A percentile compares a stretch with the other conserved stretches of the same genome.
These are phyloP conservation scores for Yamadazyma tumulicola DNA, from an alignment of 805 yeast species.

Conservation along the genomic window DNA sequence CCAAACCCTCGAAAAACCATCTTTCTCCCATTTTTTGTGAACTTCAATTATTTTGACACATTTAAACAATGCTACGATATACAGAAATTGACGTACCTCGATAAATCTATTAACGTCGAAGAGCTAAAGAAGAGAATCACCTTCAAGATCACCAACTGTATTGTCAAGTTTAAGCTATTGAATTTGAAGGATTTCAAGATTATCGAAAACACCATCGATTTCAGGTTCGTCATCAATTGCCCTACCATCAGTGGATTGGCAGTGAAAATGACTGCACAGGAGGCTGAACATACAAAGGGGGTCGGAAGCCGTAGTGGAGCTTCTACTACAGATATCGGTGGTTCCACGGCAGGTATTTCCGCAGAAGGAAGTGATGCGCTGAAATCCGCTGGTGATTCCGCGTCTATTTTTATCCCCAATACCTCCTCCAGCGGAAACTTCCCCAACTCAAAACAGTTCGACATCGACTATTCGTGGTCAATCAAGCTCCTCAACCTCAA, in stretches of 20 bases:
- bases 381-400: not conserved
- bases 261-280: constrained; percentile 1
- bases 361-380: not conserved
- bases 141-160: constrained; percentile 10
- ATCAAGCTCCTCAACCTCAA: constrained; percentile 11
- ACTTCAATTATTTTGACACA: constrained; percentile 23
- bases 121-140: constrained; percentile 13
- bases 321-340: not conserved
- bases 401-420: too few relatives aligned
- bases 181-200: constrained; percentile 18
- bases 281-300: too few relatives aligned
- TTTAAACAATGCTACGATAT: constrained; percentile 25
- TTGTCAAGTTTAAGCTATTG: constrained; percentile 19
- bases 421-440: not conserved
- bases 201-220: constrained; percentile 23
- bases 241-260: constrained; percentile 12
- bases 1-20: constrained; percentile 10
- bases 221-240: constrained; percentile 8
- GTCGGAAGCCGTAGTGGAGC: not conserved
- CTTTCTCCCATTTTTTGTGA: constrained; percentile 24
- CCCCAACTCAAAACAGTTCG: constrained; percentile 5
- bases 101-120: constrained; percentile 10
- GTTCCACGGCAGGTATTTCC: not conserved
- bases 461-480: constrained; percentile 10
- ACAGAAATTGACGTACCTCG: constrained; percentile 18